A percentile compares a stretch with the other conserved stretches of the same genome.
These are phyloP conservation scores for Alternaria sp. DNA, from an alignment of 2,329 filamentous ascomycete genomes.

Conservation along the genomic window DNA sequence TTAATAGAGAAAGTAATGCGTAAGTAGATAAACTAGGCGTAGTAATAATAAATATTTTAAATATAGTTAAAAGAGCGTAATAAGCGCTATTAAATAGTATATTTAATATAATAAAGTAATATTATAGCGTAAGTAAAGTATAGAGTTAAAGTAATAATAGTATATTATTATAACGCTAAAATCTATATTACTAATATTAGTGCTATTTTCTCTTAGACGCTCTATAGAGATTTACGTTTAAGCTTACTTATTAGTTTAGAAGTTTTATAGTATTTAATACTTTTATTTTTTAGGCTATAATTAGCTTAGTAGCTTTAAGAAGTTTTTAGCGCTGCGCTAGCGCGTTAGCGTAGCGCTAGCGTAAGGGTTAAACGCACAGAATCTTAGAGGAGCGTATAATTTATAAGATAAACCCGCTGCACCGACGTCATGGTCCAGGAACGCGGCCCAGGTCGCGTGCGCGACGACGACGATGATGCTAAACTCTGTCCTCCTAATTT, in stretches of 20 bases:
- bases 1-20: too few species aligned
- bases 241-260: background rate
- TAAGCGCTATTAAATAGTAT: too few species aligned
- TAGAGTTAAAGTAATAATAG: background rate
- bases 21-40: too few species aligned
- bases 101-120: too few species aligned
- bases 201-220: too few species aligned
- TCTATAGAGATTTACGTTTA: too few species aligned
- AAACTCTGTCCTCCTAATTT: background rate
- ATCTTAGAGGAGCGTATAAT: too few species aligned
- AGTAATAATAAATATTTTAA: too few species aligned
- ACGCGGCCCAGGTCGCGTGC: conserved; percentile 15
- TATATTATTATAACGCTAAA: background rate
- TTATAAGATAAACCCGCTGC: background rate
- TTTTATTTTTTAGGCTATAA: background rate
- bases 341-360: too few species aligned
- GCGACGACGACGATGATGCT: conserved; percentile 3
- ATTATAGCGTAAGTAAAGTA: too few species aligned
- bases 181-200: background rate
- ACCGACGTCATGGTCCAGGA: conserved; percentile 16
- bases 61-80: too few species aligned
- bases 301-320: background rate
- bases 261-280: background rate
- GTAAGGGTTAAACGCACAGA: too few species aligned
- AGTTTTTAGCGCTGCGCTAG: background rate